These are phyloP conservation scores for Populus davidiana DNA, from an alignment of 345 rosid genomes.

Conservation along the genomic window DNA sequence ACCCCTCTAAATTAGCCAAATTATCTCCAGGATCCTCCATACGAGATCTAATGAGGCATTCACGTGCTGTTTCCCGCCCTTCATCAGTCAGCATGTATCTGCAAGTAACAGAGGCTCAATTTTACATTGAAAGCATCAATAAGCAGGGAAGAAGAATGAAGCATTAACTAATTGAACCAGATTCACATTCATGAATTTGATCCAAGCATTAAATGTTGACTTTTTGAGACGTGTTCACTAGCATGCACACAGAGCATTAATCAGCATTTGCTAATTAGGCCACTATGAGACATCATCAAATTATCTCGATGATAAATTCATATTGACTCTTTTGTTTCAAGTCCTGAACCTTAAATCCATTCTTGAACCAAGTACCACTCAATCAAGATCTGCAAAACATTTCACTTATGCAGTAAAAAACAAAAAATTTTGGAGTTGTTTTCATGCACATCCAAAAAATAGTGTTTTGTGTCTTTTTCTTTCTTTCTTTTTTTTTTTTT, in stretches of 20 bases:
- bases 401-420: neutral
- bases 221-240: neutral
- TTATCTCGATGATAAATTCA: neutral
- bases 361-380: neutral
- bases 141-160: neutral
- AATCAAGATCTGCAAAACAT: neutral
- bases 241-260: neutral
- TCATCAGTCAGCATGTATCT: constrained; percentile 88
- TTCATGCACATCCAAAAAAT: too few species aligned
- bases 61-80: constrained; percentile 71
- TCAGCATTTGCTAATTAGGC: neutral
- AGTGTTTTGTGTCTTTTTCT: too few species aligned
- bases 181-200: neutral
- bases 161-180: neutral
- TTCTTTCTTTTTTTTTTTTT: too few species aligned
- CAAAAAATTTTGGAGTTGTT: too few species aligned
- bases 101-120: neutral
- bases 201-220: neutral
- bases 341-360: neutral
- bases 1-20: constrained; percentile 30
- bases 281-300: neutral
- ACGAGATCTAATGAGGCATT: constrained; percentile 69
- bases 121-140: neutral
- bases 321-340: neutral
- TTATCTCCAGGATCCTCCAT: constrained; percentile 41